Conservation (phyloP, 1,139 yeast genomes). For the Kluyveromyces sp. region DNA sequence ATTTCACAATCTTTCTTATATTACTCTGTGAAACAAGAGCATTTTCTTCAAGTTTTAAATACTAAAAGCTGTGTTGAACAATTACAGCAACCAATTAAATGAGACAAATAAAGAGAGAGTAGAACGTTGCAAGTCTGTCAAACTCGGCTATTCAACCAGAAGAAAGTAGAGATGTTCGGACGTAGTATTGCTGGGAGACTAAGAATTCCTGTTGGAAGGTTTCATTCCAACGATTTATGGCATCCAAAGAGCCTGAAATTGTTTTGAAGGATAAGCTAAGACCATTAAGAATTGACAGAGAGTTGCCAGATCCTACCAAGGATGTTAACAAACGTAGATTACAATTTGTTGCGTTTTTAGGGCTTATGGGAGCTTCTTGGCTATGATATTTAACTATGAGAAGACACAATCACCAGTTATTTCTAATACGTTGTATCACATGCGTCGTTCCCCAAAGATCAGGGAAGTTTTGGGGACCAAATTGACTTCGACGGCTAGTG, state of each 20-base stretch:
- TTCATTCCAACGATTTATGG: slow-evolving; percentile 5
- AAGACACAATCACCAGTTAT: slow-evolving; percentile 83
- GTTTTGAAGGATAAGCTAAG: slow-evolving; percentile 23
- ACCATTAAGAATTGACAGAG: slow-evolving; percentile 55
- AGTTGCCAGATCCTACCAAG: slow-evolving; percentile 67
- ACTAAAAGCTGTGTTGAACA: too few species aligned
- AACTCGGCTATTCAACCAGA: too few species aligned
- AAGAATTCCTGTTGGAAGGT: neutral
- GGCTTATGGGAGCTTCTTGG: slow-evolving; percentile 58
- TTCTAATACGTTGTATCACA: slow-evolving; percentile 76
- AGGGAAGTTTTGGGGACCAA: slow-evolving; percentile 54
- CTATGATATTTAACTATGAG: slow-evolving; percentile 81
- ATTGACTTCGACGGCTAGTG: slow-evolving; percentile 60
- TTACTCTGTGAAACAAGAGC: neutral
- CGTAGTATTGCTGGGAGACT: neutral
- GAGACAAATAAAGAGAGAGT: too few species aligned
- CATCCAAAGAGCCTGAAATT: slow-evolving; percentile 11
- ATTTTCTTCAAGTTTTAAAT: too few species aligned
- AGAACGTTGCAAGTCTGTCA: too few species aligned
- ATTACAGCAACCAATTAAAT: too few species aligned
- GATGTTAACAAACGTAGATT: slow-evolving; percentile 39
- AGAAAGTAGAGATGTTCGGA: neutral
- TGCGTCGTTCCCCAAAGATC: slow-evolving; percentile 72
- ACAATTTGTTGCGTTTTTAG: slow-evolving; percentile 53
- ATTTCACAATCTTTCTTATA: neutral